Percentiles rank a stretch among this genome's conserved stretches.
Evolutionary conservation across 495 filamentous ascomycete species (phyloP).

Genomic region (Trichoderma parareesei): DNA sequence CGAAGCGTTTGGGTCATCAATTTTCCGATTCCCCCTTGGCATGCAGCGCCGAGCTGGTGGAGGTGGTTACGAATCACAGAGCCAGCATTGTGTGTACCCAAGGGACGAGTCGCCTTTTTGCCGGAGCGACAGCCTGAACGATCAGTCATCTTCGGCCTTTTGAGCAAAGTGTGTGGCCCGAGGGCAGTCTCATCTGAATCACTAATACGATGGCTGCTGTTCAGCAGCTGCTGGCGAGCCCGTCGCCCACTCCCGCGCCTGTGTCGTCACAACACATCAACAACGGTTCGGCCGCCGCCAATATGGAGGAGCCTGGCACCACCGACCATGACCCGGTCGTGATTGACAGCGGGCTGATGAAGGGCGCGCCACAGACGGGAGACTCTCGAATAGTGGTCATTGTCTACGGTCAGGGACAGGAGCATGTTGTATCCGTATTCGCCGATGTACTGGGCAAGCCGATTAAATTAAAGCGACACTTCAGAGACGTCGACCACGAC

Average conservation of each 20-base stretch:
- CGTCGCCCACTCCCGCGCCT: slow-evolving; percentile 20
- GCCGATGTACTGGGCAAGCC: slow-evolving; percentile 63
- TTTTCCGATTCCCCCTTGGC: background rate
- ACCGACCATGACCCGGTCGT: slow-evolving; percentile 17
- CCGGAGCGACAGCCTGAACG: background rate
- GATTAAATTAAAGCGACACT: slow-evolving; percentile 45
- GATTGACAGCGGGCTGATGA: slow-evolving; percentile 21
- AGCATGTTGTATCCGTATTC: slow-evolving; percentile 57
- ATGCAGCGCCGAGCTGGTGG: background rate
- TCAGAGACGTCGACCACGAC: slow-evolving; percentile 40
- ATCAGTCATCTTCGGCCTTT: slow-evolving; percentile 10
- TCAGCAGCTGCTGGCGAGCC: slow-evolving; percentile 30
- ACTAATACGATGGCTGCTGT: slow-evolving; percentile 24
- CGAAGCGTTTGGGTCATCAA: background rate
- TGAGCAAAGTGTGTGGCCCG: slow-evolving; percentile 8
- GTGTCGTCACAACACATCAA: slow-evolving; percentile 21
- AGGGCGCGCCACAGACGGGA: slow-evolving; percentile 31
- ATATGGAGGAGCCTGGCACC: slow-evolving; percentile 23
- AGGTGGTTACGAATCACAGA: background rate
- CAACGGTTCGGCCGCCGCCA: slow-evolving; percentile 19
- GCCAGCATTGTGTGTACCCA: background rate
- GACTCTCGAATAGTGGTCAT: slow-evolving; percentile 51
- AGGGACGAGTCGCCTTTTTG: background rate
- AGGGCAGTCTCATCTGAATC: slow-evolving; percentile 16
- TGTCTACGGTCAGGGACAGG: slow-evolving; percentile 52